A percentile compares a stretch with the other conserved stretches of the same genome.
phyloP scores from a whole-genome alignment of 2,329 filamentous ascomycete species.

The Orbilia blumenaviensis region DNA sequence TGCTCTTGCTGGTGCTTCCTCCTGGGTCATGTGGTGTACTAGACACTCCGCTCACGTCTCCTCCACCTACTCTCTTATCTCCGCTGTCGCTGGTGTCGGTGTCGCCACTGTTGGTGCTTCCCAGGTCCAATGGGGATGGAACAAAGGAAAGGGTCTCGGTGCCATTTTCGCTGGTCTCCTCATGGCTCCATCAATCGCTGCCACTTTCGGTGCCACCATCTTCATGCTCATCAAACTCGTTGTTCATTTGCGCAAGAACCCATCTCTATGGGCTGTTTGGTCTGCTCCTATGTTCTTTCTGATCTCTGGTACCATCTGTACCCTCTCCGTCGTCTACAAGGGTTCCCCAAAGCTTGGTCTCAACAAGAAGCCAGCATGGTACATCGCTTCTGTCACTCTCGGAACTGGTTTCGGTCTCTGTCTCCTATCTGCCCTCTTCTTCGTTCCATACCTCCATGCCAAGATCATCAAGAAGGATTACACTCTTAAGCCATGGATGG shows the following conservation, averaged over 20 bases:
- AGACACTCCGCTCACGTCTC: conserved; percentile 76
- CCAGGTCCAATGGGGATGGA: conserved; percentile 68
- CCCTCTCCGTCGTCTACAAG: conserved; percentile 82
- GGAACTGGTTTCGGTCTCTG: conserved; percentile 66
- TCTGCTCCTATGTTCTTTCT: conserved; percentile 80
- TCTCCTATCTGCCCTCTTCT: conserved; percentile 66
- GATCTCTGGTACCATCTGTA: conserved; percentile 76
- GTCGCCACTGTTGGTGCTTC: conserved; percentile 64
- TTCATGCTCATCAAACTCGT: conserved; percentile 76
- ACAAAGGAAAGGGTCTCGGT: conserved; percentile 71
- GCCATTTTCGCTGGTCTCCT: conserved; percentile 76
- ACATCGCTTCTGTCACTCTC: conserved; percentile 68
- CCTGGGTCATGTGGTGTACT: conserved; percentile 84
- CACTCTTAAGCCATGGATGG: conserved; percentile 68
- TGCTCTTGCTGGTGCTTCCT: conserved; percentile 71
- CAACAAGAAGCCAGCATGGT: conserved; percentile 73
- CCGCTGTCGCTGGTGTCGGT: conserved; percentile 67
- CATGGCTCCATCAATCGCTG: conserved; percentile 74
- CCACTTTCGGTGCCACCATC: conserved; percentile 68
- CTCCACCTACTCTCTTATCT: conserved; percentile 76
- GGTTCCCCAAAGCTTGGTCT: conserved; percentile 75
- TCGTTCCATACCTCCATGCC: conserved; percentile 70
- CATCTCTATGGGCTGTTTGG: conserved; percentile 76
- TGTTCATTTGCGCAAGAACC: conserved; percentile 71
- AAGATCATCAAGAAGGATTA: conserved; percentile 70